These are phyloP conservation scores for Geotrichum candidum DNA, from an alignment of 1,139 yeast species.

Conservation along the genomic window DNA sequence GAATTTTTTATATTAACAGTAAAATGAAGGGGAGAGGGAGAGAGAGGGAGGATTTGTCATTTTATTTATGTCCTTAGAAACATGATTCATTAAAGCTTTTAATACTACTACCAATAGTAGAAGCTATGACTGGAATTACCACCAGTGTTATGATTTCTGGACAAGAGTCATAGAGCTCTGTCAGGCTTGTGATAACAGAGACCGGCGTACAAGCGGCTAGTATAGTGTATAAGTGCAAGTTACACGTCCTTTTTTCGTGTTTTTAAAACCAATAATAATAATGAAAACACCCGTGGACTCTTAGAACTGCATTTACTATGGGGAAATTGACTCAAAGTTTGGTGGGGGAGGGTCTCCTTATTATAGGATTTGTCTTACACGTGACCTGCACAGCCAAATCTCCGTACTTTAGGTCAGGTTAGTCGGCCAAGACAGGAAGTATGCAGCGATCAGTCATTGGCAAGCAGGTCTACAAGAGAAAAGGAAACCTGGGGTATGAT, in stretches of 20 bases:
- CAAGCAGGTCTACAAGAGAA: no score
- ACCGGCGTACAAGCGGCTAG: neutral
- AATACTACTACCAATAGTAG: neutral
- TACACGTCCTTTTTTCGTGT: no score
- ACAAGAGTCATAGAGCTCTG: neutral
- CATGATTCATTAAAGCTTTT: neutral
- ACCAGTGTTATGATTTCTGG: neutral
- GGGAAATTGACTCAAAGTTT: neutral
- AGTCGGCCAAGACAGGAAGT: no score
- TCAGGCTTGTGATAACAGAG: neutral
- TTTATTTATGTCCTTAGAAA: neutral
- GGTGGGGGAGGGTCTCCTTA: neutral
- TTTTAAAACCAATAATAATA: no score
- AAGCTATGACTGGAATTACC: neutral
- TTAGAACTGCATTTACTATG: neutral
- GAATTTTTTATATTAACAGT: neutral
- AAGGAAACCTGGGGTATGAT: neutral
- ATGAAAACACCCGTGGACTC: neutral
- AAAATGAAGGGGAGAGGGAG: no score
- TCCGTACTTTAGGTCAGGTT: no score
- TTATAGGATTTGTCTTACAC: neutral
- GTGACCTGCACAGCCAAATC: no score
- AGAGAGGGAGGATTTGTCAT: neutral
- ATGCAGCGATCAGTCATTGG: no score
- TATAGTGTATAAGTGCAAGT: no score